Percentiles rank a stretch among this genome's conserved stretches.
Evolutionary conservation across 176 grass and related monocot genomes (phyloP).

Genomic region (Avena insularis): DNA sequence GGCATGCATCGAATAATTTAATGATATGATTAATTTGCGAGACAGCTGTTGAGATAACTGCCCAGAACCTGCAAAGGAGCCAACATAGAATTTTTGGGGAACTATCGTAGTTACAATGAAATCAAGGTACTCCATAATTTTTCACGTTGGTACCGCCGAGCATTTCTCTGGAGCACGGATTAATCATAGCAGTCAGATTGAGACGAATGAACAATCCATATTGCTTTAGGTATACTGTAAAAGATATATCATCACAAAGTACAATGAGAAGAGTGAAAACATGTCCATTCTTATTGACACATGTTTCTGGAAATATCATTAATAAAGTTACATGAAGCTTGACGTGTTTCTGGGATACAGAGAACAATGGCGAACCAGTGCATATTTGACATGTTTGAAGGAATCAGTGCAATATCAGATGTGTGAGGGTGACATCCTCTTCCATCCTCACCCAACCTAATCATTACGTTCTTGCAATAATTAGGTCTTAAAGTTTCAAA

Average conservation of each 20-base stretch:
- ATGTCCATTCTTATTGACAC: neutral
- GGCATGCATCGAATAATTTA: neutral
- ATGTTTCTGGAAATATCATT: neutral
- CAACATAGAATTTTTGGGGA: neutral
- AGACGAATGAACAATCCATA: neutral
- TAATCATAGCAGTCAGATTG: neutral
- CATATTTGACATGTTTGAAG: too few species aligned
- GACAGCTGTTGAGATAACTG: neutral
- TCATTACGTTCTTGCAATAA: too few species aligned
- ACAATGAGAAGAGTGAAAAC: constrained; percentile 11
- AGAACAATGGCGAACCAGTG: neutral
- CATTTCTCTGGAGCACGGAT: neutral
- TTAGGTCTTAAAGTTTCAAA: neutral
- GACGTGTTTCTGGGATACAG: neutral
- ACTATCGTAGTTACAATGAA: neutral
- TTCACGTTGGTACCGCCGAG: neutral
- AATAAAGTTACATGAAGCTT: constrained; percentile 5
- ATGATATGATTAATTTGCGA: neutral
- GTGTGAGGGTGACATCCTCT: too few species aligned
- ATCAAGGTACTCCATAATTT: neutral
- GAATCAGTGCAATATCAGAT: neutral
- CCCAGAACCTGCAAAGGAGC: neutral
- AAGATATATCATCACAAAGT: constrained; percentile 1
- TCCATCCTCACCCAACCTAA: too few species aligned
- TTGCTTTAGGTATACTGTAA: neutral